Evolutionary conservation across 306 rosid genomes (phyloP).

Genomic region (Trichosanthes cucumerina): DNA sequence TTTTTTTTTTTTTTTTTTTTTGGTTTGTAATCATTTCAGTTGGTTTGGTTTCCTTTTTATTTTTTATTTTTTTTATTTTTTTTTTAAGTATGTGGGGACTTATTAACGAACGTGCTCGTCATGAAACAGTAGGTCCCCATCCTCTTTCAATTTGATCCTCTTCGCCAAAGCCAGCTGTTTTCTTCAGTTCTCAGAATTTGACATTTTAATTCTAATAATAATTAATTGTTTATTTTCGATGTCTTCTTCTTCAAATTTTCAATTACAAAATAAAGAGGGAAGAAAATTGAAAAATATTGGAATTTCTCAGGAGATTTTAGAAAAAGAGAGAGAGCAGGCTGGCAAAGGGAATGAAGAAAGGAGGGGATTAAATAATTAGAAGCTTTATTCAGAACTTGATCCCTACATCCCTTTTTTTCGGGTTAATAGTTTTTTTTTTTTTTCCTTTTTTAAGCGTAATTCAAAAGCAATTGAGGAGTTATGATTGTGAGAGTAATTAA

Average conservation of each 20-base stretch:
- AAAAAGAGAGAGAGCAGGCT: background rate
- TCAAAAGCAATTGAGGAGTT: background rate
- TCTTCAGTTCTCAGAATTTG: background rate
- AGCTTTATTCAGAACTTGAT: background rate
- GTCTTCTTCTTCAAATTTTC: background rate
- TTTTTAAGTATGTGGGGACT: conserved; percentile 34
- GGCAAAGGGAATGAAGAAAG: background rate
- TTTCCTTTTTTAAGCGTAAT: background rate
- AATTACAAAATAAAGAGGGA: too few relatives aligned
- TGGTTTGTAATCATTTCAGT: conserved; percentile 1
- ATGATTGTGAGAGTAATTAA: background rate
- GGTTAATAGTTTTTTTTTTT: background rate
- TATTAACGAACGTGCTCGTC: conserved; percentile 56
- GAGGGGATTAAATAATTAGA: background rate
- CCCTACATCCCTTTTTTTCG: background rate
- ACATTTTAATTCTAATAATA: background rate
- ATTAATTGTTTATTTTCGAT: background rate
- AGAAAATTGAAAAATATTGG: background rate
- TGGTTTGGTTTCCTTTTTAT: background rate
- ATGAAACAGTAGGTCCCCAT: conserved; percentile 55
- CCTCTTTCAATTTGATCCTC: background rate
- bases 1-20: background rate
- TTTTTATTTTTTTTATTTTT: background rate
- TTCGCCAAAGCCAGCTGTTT: background rate
- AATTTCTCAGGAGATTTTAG: background rate